These are phyloP conservation scores for Mollisiaceae sp. DNA, from an alignment of 2,329 filamentous ascomycete genomes.

Conservation along the genomic window DNA sequence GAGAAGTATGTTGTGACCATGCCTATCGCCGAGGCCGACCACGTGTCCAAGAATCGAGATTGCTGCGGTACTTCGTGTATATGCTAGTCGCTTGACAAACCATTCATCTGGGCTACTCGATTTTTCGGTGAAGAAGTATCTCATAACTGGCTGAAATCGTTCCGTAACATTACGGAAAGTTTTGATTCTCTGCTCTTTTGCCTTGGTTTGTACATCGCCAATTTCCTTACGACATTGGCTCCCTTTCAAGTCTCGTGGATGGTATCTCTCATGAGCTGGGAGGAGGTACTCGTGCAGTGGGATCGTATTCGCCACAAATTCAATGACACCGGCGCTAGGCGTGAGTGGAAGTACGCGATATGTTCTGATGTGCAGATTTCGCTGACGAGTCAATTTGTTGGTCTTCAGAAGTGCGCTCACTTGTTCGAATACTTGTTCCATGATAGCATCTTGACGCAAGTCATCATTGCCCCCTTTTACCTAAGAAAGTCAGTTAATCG, in stretches of 20 bases:
- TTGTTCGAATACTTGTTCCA: slow-evolving; percentile 99
- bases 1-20: slow-evolving; percentile 95
- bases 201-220: slow-evolving; percentile 70
- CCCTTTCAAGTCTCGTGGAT: slow-evolving; percentile 81
- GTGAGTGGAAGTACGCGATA: slow-evolving; percentile 96
- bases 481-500: slow-evolving; percentile 44
- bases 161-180: slow-evolving; percentile 80
- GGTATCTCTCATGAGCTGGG: slow-evolving; percentile 86
- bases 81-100: slow-evolving; percentile 88
- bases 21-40: slow-evolving; percentile 89
- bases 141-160: slow-evolving; percentile 89
- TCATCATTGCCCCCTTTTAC: slow-evolving; percentile 97
- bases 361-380: slow-evolving; percentile 87
- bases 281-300: slow-evolving; percentile 91
- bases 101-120: slow-evolving; percentile 95
- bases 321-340: slow-evolving; percentile 85
- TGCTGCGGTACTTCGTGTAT: slow-evolving; percentile 90
- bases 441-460: slow-evolving; percentile 94
- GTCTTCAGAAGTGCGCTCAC: slow-evolving; percentile 88
- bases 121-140: slow-evolving; percentile 95
- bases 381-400: slow-evolving; percentile 84
- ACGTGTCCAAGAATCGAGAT: slow-evolving; percentile 95
- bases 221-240: slow-evolving; percentile 82
- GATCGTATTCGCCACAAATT: slow-evolving; percentile 94
- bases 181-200: slow-evolving; percentile 72